A percentile compares a stretch with the other conserved stretches of the same genome.
Conservation (phyloP, 768 basidiomycete species). For the Auricularia sp. region DNA sequence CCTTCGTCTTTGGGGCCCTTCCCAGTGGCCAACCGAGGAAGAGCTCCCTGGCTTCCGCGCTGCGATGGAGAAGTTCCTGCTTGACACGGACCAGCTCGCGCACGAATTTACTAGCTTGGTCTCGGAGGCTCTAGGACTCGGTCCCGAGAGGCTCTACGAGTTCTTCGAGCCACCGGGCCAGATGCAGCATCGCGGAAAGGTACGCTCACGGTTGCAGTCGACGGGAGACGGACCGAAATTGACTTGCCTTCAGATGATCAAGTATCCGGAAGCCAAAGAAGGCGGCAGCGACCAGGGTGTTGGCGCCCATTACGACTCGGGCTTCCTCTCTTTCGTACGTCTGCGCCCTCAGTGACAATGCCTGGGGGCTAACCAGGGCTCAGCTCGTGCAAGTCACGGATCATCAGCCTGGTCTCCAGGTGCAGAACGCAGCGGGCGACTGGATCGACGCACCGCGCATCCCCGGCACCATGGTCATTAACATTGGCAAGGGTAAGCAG, state of each 20-base stretch:
- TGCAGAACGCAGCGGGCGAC: conserved; percentile 67
- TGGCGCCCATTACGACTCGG: conserved; percentile 76
- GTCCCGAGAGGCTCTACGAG: conserved; percentile 45
- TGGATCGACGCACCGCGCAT: conserved; percentile 80
- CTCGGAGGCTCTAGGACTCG: conserved; percentile 60
- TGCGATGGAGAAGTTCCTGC: conserved; percentile 47
- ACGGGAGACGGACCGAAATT: not conserved
- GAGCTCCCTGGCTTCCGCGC: conserved; percentile 61
- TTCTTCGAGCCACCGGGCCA: conserved; percentile 53
- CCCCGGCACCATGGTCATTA: conserved; percentile 71
- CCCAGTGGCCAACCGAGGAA: conserved; percentile 68
- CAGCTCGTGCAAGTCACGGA: conserved; percentile 73
- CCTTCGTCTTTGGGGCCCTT: conserved; percentile 41
- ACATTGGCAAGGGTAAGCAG: conserved; percentile 63
- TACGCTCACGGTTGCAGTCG: conserved; percentile 9
- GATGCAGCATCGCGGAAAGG: conserved; percentile 69
- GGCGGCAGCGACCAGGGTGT: conserved; percentile 54
- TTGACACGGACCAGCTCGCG: conserved; percentile 49
- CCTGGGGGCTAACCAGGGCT: not conserved
- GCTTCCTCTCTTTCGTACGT: conserved; percentile 71
- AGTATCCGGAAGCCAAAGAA: conserved; percentile 49
- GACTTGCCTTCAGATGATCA: conserved; percentile 37
- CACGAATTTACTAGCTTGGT: conserved; percentile 52
- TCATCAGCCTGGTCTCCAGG: conserved; percentile 73
- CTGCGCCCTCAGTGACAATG: not conserved